Evolutionary conservation across 345 rosid species (phyloP), one percentile per base, ranked within the genome.

Genomic region (Crucihimalaya himalaica): DNA sequence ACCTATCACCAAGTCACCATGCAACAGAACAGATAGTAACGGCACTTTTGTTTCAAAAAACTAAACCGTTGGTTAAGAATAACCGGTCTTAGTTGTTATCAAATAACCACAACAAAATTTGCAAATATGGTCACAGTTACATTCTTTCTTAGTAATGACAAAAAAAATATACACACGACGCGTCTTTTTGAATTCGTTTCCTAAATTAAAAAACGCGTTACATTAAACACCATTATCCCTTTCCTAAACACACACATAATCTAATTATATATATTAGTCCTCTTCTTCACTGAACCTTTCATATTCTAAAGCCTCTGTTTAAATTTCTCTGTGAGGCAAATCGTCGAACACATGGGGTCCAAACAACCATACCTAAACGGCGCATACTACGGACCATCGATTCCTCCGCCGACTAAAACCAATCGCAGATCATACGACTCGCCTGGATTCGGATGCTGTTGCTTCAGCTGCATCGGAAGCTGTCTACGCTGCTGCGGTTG

Each of bases 321-420:
- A 8, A 0, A 11, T 29, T 18, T 65, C 16, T 71, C 81, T 71
- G 25, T 29, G 50, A 72, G 51, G 64, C 73, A 66, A 51, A 11
- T 78, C 70, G 64, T 71, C 81, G 59, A 72, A 66, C 70, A 66
- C 8, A 78, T 78, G 81, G 81, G 63, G 10, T 50, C 74, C 19
- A 53, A 28, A 60, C 43, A 72, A 8, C 84, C 75, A 14, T 31
- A 78, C 60, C 70, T 91, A 15, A 89, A 83, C 74, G 92, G 92
- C 0, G 92, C 91, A 48, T 89, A 83, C 70, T 86, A 91, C 57
- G 97, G 97, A 12, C 89, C 95, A 1, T 61, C 88, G 8, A 39
- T 91, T 55, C 92, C 92, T 14, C 90, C 90, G 0, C 77, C 87
- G 15, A 7, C 81, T 56, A 6, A 71, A 39, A 0, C 42, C 34